Conservation (phyloP, 1,139 yeast species). For the Meyerozyma athensensis region DNA sequence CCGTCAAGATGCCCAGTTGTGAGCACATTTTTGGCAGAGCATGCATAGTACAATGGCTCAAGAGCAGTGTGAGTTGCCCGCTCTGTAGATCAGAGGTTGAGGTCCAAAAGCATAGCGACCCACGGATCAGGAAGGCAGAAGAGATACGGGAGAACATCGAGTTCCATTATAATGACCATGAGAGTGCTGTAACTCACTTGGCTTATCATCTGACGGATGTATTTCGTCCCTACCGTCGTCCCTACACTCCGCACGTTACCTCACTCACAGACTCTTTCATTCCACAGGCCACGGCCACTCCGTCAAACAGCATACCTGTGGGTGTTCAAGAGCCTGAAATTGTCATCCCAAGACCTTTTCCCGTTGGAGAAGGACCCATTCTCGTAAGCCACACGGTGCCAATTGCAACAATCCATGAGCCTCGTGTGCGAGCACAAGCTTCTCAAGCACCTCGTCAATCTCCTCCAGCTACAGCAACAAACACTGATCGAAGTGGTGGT, state of each 20-base stretch:
- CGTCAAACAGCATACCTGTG: conserved; percentile 10
- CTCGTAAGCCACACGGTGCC: conserved; percentile 3
- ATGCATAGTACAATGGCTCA: conserved; percentile 43
- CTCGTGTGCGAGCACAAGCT: too few species aligned
- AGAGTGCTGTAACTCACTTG: conserved; percentile 22
- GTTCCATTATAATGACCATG: conserved; percentile 13
- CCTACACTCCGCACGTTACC: conserved; percentile 34
- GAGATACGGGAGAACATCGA: conserved; percentile 12
- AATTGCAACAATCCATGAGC: background rate
- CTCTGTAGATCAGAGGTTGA: conserved; percentile 43
- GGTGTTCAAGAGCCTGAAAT: conserved; percentile 22
- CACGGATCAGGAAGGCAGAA: conserved; percentile 14
- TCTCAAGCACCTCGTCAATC: too few species aligned
- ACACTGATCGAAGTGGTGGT: conserved; percentile 1
- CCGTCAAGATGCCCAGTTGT: conserved; percentile 44
- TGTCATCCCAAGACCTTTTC: conserved; percentile 30
- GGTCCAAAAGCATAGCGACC: conserved; percentile 21
- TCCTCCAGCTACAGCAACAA: background rate
- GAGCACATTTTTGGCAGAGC: conserved; percentile 39
- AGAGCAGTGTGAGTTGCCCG: conserved; percentile 40
- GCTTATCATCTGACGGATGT: conserved; percentile 33
- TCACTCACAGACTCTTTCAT: conserved; percentile 40
- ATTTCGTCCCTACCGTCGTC: conserved; percentile 32
- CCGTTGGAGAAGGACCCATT: conserved; percentile 13
- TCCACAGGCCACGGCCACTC: conserved; percentile 36